Evolutionary conservation across 768 basidiomycete genomes (phyloP).

Genomic region (Suillus variegatus): DNA sequence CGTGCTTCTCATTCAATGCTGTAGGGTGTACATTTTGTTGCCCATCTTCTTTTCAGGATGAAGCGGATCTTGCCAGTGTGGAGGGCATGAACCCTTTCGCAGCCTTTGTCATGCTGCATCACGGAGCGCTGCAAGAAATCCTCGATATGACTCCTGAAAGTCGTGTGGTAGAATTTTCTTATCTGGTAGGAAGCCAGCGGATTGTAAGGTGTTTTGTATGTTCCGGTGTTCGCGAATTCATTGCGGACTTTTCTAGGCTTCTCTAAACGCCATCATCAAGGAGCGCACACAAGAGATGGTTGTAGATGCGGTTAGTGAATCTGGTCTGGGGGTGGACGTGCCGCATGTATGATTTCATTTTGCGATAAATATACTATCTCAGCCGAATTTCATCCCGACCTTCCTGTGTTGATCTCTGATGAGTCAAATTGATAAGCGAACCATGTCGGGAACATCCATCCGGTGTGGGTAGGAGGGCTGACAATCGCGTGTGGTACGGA

Average conservation of each 20-base stretch:
- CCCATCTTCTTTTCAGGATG: slow-evolving; percentile 45
- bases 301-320: slow-evolving; percentile 13
- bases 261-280: slow-evolving; percentile 39
- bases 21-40: slow-evolving; percentile 4
- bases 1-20: slow-evolving; percentile 10
- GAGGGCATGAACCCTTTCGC: slow-evolving; percentile 72
- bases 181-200: slow-evolving; percentile 48
- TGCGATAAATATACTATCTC: not conserved
- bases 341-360: not conserved
- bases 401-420: not conserved
- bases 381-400: not conserved
- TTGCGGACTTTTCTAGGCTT: slow-evolving; percentile 22
- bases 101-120: slow-evolving; percentile 62
- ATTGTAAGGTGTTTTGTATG: slow-evolving; percentile 45
- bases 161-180: slow-evolving; percentile 46
- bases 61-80: slow-evolving; percentile 54
- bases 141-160: slow-evolving; percentile 50
- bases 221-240: slow-evolving; percentile 12
- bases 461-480: not conserved
- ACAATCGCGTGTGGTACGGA: not conserved
- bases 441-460: not conserved
- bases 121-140: slow-evolving; percentile 55
- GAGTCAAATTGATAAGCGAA: not conserved
- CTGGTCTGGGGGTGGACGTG: not conserved
- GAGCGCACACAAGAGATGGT: slow-evolving; percentile 35